Percentiles rank a stretch among this genome's conserved stretches.
These are phyloP conservation scores for Colletotrichum brevisporum DNA, from an alignment of 2,329 filamentous ascomycete species.

Conservation along the genomic window DNA sequence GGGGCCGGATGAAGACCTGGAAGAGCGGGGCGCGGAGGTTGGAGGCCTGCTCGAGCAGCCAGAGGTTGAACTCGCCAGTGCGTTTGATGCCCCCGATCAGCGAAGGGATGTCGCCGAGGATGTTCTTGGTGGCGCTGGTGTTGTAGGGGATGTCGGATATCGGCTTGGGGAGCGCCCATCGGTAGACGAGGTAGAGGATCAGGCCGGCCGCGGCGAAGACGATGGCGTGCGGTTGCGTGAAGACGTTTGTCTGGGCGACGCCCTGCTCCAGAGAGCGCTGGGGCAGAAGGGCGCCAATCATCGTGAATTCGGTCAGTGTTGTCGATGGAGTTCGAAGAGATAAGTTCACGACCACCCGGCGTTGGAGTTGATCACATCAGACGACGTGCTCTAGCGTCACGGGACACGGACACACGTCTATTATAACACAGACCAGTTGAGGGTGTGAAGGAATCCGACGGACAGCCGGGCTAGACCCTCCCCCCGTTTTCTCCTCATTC, in stretches of 20 bases:
- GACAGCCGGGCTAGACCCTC: slow-evolving; percentile 4
- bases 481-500: neutral
- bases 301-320: neutral
- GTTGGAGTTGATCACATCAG: too few relatives aligned
- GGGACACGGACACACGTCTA: neutral
- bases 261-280: slow-evolving; percentile 1
- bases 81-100: slow-evolving; percentile 53
- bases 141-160: slow-evolving; percentile 63
- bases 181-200: slow-evolving; percentile 16
- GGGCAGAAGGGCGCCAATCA: slow-evolving; percentile 11
- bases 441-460: neutral
- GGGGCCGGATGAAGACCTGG: slow-evolving; percentile 63
- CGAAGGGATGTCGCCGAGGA: slow-evolving; percentile 60
- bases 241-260: neutral
- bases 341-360: too few relatives aligned
- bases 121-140: slow-evolving; percentile 47
- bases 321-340: too few relatives aligned
- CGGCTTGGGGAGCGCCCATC: slow-evolving; percentile 54
- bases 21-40: slow-evolving; percentile 58
- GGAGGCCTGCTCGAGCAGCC: slow-evolving; percentile 26
- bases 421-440: neutral
- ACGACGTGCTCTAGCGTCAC: neutral
- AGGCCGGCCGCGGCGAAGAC: neutral
- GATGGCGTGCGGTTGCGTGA: neutral
- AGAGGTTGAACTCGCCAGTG: slow-evolving; percentile 37